These are phyloP conservation scores for Monosporascus sp. DNA, from an alignment of 2,329 filamentous ascomycete species.

Conservation along the genomic window DNA sequence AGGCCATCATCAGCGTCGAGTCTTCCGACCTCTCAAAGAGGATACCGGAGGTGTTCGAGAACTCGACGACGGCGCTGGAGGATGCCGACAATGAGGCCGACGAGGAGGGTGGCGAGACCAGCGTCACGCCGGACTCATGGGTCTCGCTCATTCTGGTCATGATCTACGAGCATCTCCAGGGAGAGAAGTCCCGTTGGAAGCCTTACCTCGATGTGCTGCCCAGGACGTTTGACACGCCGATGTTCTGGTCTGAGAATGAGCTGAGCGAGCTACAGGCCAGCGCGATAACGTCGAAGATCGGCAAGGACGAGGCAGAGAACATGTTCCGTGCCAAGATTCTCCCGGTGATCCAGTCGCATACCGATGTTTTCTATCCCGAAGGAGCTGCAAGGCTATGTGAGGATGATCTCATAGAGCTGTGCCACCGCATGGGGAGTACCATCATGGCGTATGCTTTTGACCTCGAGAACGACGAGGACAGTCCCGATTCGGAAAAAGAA, in stretches of 20 bases:
- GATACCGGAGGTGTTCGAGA: slow-evolving; percentile 49
- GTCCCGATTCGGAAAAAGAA: slow-evolving; percentile 52
- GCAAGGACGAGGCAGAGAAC: slow-evolving; percentile 63
- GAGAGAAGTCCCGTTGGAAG: slow-evolving; percentile 61
- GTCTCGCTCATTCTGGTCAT: slow-evolving; percentile 66
- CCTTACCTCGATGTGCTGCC: slow-evolving; percentile 75
- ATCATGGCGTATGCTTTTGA: slow-evolving; percentile 96
- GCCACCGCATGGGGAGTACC: slow-evolving; percentile 77
- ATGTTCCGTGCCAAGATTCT: slow-evolving; percentile 57
- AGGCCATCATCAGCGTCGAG: slow-evolving; percentile 62
- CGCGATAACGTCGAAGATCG: slow-evolving; percentile 70
- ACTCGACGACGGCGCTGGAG: slow-evolving; percentile 25
- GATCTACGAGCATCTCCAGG: slow-evolving; percentile 67
- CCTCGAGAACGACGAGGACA: slow-evolving; percentile 47
- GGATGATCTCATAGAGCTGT: slow-evolving; percentile 42
- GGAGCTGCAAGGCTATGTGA: slow-evolving; percentile 32
- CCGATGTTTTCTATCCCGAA: slow-evolving; percentile 38
- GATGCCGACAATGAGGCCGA: slow-evolving; percentile 33
- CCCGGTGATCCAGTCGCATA: slow-evolving; percentile 41
- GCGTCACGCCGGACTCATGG: slow-evolving; percentile 45
- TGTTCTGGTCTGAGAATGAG: slow-evolving; percentile 78
- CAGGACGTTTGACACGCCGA: slow-evolving; percentile 69
- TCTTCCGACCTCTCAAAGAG: slow-evolving; percentile 62
- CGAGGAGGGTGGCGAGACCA: slow-evolving; percentile 25
- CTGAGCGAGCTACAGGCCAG: slow-evolving; percentile 70